Evolutionary conservation across 345 rosid species (phyloP), one percentile per base, ranked within the genome.

Genomic region (Balakata baccata): DNA sequence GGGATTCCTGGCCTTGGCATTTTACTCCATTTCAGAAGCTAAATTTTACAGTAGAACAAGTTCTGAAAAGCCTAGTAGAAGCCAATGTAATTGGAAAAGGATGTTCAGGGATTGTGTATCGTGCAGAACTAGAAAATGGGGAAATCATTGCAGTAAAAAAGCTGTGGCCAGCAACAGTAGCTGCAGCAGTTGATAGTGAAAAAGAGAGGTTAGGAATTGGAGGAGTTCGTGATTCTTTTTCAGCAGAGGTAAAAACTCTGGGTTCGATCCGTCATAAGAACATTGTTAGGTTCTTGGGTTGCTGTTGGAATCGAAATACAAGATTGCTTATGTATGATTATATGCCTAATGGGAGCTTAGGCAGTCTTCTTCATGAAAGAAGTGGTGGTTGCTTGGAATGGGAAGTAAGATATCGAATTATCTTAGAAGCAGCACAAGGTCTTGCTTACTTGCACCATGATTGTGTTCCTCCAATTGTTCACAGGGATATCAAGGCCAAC

Each of bases 21-120:
- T 89, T 92, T 84, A 92, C 89, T 75, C 98, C 98, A 58, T 95
- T 95, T 85, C 99, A 92, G 86, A 95, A 95, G 86, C 83, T 95
- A 49, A 89, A 85, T 72, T 92, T 92, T 86, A 86, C 99, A 0
- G 88, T 92, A 12, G 99, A 95, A 70, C 97, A 91, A 77, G 79
- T 95, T 37, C 81, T 95, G 52, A 87, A 83, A 81, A 89, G 92
- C 77, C 86, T 95, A 17, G 89, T 88, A 53, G 99, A 95, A 69
- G 66, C 82, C 66, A 95, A 95, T 66, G 92, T 95, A 75, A 86
- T 95, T 29, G 99, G 98, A 58, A 90, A 95, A 82, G 98, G 99
- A 54, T 92, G 92, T 74, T 95, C 99, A 0, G 98, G 98, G 3
- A 77, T 91, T 45, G 98, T 95, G 71, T 95, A 95, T 77, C 92